Evolutionary conservation across 495 filamentous ascomycete species (phyloP).

Genomic region (Podospora pseudopauciseta): DNA sequence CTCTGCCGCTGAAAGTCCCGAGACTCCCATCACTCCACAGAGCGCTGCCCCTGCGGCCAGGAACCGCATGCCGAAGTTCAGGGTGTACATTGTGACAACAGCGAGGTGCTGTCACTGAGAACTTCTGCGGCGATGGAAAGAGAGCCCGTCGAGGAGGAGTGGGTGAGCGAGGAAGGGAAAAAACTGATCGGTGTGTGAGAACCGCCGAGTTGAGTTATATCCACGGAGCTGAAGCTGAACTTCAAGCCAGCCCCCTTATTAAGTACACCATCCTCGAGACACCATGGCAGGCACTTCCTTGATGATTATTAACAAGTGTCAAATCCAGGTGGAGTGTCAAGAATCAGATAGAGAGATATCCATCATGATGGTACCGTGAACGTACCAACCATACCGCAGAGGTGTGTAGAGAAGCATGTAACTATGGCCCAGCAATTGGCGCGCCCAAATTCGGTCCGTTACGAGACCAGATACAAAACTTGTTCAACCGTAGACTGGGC

Average conservation of each 20-base stretch:
- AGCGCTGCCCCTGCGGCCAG: slow-evolving; percentile 6
- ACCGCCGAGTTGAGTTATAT: background rate
- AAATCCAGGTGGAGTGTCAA: background rate
- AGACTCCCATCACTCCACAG: slow-evolving; percentile 5
- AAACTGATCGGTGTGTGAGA: background rate
- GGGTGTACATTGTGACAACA: slow-evolving; percentile 7
- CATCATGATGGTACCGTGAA: background rate
- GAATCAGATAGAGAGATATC: background rate
- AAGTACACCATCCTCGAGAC: background rate
- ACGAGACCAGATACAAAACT: background rate
- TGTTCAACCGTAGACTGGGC: background rate
- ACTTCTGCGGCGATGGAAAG: background rate
- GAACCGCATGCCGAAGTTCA: slow-evolving; percentile 8
- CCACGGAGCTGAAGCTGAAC: background rate
- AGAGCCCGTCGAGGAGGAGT: background rate
- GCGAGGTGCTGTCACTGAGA: background rate
- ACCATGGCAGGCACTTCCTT: background rate
- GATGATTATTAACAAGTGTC: background rate
- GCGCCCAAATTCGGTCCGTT: slow-evolving; percentile 5
- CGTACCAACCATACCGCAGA: background rate
- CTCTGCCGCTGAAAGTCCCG: slow-evolving; percentile 22
- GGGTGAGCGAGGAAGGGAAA: background rate
- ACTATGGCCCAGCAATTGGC: background rate
- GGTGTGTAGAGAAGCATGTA: background rate
- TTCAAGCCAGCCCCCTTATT: background rate